Evolutionary conservation across 179 eudicot genomes (phyloP).

Genomic region (Nepenthes alata): DNA sequence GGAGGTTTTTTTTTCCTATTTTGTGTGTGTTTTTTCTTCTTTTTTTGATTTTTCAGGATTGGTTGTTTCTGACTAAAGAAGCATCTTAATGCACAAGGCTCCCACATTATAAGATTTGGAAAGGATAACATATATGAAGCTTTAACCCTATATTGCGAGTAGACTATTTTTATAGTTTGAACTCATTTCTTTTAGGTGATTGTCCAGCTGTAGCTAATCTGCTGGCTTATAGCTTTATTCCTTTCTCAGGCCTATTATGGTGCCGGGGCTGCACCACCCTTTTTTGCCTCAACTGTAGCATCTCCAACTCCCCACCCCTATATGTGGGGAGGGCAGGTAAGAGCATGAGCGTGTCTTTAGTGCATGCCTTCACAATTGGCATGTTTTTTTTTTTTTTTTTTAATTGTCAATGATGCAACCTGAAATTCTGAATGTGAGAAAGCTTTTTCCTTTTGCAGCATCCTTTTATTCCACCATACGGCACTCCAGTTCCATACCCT

Average conservation of each 20-base stretch:
- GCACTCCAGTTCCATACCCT: slow-evolving; percentile 85
- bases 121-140: no score
- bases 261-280: slow-evolving; percentile 61
- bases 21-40: no score
- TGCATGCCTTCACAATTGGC: background rate
- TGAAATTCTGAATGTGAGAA: background rate
- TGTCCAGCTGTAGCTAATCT: background rate
- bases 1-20: background rate
- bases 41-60: no score
- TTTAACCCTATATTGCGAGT: no score
- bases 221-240: background rate
- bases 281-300: slow-evolving; percentile 67
- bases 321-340: slow-evolving; percentile 85
- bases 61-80: no score
- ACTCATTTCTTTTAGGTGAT: no score
- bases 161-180: no score
- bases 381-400: background rate
- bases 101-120: no score
- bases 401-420: background rate
- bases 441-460: slow-evolving; percentile 36
- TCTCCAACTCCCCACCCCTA: slow-evolving; percentile 85
- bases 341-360: background rate
- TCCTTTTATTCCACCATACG: slow-evolving; percentile 75
- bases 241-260: slow-evolving; percentile 73
- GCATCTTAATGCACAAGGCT: no score